Conservation (phyloP, 2,329 filamentous ascomycete genomes). For the Fusarium annulatum region DNA sequence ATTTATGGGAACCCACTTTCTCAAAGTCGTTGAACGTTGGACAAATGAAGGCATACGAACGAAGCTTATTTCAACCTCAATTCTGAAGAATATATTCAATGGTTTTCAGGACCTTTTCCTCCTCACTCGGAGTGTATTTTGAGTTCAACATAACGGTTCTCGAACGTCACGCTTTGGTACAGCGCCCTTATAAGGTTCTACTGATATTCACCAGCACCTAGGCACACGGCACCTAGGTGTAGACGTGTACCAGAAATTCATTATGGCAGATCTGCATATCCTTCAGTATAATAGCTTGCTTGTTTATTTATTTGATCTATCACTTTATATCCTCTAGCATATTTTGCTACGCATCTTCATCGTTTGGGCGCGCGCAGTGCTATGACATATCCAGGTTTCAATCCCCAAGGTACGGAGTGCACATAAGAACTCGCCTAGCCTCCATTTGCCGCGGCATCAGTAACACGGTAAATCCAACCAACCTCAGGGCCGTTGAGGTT, state of each 20-base stretch:
- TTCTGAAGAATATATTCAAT: not conserved
- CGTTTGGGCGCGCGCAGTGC: not conserved
- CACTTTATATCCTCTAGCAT: not conserved
- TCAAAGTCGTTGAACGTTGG: constrained; percentile 6
- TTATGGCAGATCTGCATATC: not conserved
- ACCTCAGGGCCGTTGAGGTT: not conserved
- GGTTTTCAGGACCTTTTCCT: not conserved
- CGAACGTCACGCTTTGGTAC: not conserved
- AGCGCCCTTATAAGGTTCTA: not conserved
- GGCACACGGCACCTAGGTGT: not conserved
- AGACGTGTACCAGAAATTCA: not conserved
- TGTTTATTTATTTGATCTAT: not conserved
- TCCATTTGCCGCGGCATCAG: constrained; percentile 13
- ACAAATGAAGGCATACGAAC: not conserved
- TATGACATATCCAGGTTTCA: not conserved
- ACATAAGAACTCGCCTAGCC: not conserved
- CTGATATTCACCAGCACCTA: not conserved
- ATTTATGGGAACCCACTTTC: not conserved
- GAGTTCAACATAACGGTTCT: not conserved
- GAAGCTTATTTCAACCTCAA: constrained; percentile 27
- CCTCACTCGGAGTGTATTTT: not conserved
- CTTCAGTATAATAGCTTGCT: not conserved
- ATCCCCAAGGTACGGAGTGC: not conserved
- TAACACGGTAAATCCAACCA: not conserved
- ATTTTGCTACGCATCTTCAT: not conserved